A percentile compares a stretch with the other conserved stretches of the same genome.
Conservation (phyloP, 2,329 filamentous ascomycete species). For the Stachybotrys chartarum region DNA sequence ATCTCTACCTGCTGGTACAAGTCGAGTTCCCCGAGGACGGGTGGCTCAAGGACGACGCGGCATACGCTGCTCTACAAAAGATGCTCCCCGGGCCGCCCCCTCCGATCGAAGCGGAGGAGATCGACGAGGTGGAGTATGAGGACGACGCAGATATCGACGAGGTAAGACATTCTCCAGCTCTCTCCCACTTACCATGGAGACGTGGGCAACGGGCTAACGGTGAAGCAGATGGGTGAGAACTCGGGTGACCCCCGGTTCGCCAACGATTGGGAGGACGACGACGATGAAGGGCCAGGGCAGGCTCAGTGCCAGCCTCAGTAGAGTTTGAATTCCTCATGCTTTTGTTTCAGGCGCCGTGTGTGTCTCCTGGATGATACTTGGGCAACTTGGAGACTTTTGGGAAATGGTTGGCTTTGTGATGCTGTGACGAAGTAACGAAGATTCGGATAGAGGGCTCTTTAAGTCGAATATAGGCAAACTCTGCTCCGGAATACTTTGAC, state of each 20-base stretch:
- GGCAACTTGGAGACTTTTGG: neutral
- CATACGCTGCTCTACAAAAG: constrained; percentile 63
- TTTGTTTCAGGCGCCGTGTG: neutral
- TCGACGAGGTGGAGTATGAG: constrained; percentile 85
- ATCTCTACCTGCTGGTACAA: constrained; percentile 80
- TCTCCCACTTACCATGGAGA: neutral
- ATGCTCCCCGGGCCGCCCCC: constrained; percentile 62
- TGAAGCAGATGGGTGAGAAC: constrained; percentile 58
- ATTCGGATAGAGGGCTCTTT: neutral
- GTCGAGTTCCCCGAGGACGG: constrained; percentile 83
- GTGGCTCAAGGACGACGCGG: constrained; percentile 68
- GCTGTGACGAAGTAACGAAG: constrained; percentile 1
- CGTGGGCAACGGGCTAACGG: constrained; percentile 1
- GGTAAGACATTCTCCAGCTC: constrained; percentile 31
- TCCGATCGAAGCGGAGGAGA: constrained; percentile 61
- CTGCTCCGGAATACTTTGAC: neutral
- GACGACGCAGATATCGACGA: constrained; percentile 77
- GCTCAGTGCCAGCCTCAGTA: constrained; percentile 71
- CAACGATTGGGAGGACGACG: constrained; percentile 64
- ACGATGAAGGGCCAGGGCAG: constrained; percentile 58
- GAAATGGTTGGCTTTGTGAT: neutral
- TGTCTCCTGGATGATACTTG: neutral
- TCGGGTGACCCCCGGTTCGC: constrained; percentile 61
- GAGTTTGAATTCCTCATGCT: constrained; percentile 9
- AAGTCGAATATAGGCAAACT: neutral